These are phyloP conservation scores for Carallia pectinifolia DNA, from an alignment of 345 rosid genomes.

Conservation along the genomic window DNA sequence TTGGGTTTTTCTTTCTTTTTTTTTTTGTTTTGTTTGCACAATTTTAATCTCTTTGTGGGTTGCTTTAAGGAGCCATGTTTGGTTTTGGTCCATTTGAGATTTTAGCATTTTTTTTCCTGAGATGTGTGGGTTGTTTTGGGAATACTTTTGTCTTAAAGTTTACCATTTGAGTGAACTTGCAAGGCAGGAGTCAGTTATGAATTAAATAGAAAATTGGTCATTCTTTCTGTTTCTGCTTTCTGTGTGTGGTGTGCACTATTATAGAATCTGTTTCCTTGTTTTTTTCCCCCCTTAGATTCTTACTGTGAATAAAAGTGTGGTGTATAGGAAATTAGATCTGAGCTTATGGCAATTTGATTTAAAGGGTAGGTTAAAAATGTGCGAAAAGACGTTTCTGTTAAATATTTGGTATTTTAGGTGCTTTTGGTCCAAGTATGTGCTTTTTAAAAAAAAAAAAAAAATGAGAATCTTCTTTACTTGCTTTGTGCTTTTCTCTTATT, in stretches of 20 bases:
- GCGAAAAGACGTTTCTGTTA: constrained; percentile 49
- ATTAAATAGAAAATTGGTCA: not conserved
- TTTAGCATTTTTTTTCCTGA: not conserved
- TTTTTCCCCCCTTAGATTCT: not conserved
- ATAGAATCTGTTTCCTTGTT: not conserved
- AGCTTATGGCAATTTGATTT: constrained; percentile 22
- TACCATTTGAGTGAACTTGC: constrained; percentile 18
- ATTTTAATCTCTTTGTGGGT: too few species aligned
- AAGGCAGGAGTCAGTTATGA: not conserved
- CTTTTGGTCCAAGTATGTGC: constrained; percentile 61
- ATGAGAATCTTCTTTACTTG: constrained; percentile 58
- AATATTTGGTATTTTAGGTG: constrained; percentile 45
- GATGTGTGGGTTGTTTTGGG: constrained; percentile 8
- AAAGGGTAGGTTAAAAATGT: constrained; percentile 21
- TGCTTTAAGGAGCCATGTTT: too few species aligned
- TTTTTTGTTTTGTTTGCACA: too few species aligned
- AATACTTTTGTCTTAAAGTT: constrained; percentile 10
- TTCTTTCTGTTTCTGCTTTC: not conserved
- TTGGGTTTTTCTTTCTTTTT: too few species aligned
- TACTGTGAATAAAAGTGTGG: not conserved
- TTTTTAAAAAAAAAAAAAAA: constrained; percentile 18
- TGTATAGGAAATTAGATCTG: constrained; percentile 13
- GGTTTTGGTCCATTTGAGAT: not conserved
- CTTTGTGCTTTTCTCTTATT: constrained; percentile 28
- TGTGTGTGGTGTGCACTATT: too few species aligned